A percentile compares a stretch with the other conserved stretches of the same genome.
These are phyloP conservation scores for Erythrobasidium hasegawianum DNA, from an alignment of 1,284 basidiomycete genomes.

Conservation along the genomic window DNA sequence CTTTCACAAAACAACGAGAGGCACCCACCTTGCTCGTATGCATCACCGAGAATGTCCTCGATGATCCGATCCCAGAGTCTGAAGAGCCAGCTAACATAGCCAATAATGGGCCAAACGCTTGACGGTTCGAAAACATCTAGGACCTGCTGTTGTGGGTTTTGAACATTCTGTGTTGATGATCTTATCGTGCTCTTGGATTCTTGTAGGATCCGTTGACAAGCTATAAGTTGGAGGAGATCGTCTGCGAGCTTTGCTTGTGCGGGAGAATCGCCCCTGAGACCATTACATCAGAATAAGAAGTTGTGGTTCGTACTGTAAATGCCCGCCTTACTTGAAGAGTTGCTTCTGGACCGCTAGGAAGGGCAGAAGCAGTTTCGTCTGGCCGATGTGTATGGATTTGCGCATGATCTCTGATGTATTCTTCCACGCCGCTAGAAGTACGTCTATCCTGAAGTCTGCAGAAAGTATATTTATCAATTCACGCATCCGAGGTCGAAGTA, in stretches of 20 bases:
- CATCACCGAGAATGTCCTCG: background rate
- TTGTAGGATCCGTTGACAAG: slow-evolving; percentile 20
- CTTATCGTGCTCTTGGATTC: slow-evolving; percentile 13
- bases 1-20: background rate
- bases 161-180: background rate
- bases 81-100: slow-evolving; percentile 25
- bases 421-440: slow-evolving; percentile 16
- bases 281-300: too few relatives aligned
- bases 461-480: background rate
- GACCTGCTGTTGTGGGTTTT: slow-evolving; percentile 15
- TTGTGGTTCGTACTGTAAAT: background rate
- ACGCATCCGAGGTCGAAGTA: background rate
- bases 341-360: slow-evolving; percentile 13
- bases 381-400: background rate
- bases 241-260: background rate
- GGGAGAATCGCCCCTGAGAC: background rate
- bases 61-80: slow-evolving; percentile 26
- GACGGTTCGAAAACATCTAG: slow-evolving; percentile 20
- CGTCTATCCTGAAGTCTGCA: background rate
- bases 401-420: background rate
- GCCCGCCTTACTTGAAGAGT: background rate
- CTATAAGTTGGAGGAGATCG: slow-evolving; percentile 10
- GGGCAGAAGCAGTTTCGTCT: slow-evolving; percentile 16
- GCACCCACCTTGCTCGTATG: slow-evolving; percentile 1
- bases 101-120: slow-evolving; percentile 28